Base-by-base conservation (phyloP, 2,329 filamentous ascomycete species). In the Leptodontidium sp. region DNA sequence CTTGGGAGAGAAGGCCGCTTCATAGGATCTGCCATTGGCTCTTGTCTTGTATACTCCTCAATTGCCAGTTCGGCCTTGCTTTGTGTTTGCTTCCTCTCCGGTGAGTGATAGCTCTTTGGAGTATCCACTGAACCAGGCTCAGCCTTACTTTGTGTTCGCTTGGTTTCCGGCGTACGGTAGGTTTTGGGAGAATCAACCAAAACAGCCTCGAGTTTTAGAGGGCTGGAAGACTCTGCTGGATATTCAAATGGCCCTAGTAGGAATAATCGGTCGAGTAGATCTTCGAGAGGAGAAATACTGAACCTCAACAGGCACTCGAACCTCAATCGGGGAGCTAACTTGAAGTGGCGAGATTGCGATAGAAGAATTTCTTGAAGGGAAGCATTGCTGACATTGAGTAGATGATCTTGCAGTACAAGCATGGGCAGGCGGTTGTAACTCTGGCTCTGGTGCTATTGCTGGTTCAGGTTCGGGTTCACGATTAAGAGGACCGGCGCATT, bases 11-110 rank as follows among this genome's bases (percentile, higher is more conserved):
- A 65, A 53, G 62, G 59, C 45, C 66, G 59, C 61, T 74, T 74
- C 57, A 70, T 65, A 24, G 69, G 71, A 65, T 74, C 72, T 24
- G 65, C 52, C 1, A 70, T 45, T 11, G 69, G 69, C 24, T 50
- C 24, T 26, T 53, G 65, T n/a, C 64, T 69, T 4, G 61, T 49
- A 66, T 55, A 72, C 9, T 71, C 66, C 14, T 65, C 61, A 38
- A 69, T 53, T 17, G 32, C 52, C 7, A 67, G 52, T 26, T 66
- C 62, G 17, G 64, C 32, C 26, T 59, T 61, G 29, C 38, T 61
- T 45, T 64, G 50, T 21, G 17, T 50, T 21, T 47, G 24, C n/a
- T n/a, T 61, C 40, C 58, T 65, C 35, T 68, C 58, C 14, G 15
- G 32, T n/a, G 38, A 64, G 15, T 50, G 43, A 17, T 15, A 58